These are phyloP conservation scores for Hypomontagnella monticulosa DNA, from an alignment of 495 filamentous ascomycete genomes.

Conservation along the genomic window DNA sequence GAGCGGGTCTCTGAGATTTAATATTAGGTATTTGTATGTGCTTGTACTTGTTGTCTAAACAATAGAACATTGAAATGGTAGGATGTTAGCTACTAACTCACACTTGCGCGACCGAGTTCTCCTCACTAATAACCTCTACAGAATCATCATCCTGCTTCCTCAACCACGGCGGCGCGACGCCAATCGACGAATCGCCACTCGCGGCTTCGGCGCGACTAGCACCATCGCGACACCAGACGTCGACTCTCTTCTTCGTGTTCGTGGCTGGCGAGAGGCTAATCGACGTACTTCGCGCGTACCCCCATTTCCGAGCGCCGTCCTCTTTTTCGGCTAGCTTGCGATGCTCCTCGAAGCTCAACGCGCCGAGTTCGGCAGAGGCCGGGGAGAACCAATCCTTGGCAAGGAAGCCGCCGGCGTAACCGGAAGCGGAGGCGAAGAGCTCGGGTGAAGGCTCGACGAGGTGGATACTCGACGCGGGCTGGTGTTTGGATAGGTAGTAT, in stretches of 20 bases:
- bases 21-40: not conserved
- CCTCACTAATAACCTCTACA: conserved; percentile 70
- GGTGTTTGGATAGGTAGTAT: conserved; percentile 72
- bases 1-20: conserved; percentile 55
- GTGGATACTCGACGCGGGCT: conserved; percentile 66
- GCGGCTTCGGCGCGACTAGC: conserved; percentile 71
- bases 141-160: conserved; percentile 57
- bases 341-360: conserved; percentile 76
- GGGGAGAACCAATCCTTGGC: conserved; percentile 76
- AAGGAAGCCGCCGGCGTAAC: conserved; percentile 78
- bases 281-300: conserved; percentile 70
- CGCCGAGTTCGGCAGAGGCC: conserved; percentile 64
- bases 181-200: conserved; percentile 32
- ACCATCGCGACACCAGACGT: conserved; percentile 72
- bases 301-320: conserved; percentile 71
- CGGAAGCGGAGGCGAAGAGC: conserved; percentile 77
- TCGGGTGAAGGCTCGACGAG: conserved; percentile 71
- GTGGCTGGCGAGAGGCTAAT: conserved; percentile 59
- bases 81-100: conserved; percentile 45
- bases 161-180: conserved; percentile 67
- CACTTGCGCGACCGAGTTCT: conserved; percentile 72
- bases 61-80: not conserved
- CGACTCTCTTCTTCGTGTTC: conserved; percentile 48
- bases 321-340: conserved; percentile 67
- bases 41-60: not conserved